phyloP scores from a whole-genome alignment of 257 asterid genomes.

The Vinca minor region DNA sequence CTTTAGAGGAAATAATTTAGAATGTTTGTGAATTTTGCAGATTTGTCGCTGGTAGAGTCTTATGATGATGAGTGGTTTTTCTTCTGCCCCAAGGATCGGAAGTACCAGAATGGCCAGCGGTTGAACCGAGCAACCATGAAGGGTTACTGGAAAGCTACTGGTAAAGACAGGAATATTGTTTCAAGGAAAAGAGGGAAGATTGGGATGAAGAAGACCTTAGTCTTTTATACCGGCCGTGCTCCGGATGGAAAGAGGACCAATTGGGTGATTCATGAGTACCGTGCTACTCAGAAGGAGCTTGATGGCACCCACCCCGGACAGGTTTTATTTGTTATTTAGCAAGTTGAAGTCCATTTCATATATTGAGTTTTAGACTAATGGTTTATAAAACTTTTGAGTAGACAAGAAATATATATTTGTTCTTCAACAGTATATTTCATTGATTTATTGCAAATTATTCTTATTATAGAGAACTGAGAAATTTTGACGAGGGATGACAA shows the following conservation, averaged over 20 bases:
- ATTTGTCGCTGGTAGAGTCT: constrained; percentile 64
- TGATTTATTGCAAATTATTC: neutral
- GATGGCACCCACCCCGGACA: constrained; percentile 96
- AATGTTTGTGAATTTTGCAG: constrained; percentile 35
- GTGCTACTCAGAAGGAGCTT: constrained; percentile 69
- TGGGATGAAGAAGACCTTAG: constrained; percentile 92
- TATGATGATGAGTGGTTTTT: constrained; percentile 94
- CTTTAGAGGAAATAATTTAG: neutral
- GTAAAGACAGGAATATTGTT: constrained; percentile 70
- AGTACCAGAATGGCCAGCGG: constrained; percentile 90
- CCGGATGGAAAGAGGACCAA: constrained; percentile 89
- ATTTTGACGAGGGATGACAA: neutral
- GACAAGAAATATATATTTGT: neutral
- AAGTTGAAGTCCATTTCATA: too few species aligned
- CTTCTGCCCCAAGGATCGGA: constrained; percentile 97
- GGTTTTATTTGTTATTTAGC: too few species aligned
- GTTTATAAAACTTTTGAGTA: neutral
- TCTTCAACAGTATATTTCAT: too few species aligned
- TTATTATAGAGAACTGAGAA: neutral
- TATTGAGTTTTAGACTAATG: too few species aligned
- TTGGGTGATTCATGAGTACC: constrained; percentile 98
- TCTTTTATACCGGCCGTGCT: constrained; percentile 86
- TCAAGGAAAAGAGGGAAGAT: constrained; percentile 64
- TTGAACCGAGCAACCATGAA: constrained; percentile 74
- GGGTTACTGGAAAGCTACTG: constrained; percentile 99